These are phyloP conservation scores for Candida oleophila DNA, from an alignment of 805 yeast genomes.

Conservation along the genomic window DNA sequence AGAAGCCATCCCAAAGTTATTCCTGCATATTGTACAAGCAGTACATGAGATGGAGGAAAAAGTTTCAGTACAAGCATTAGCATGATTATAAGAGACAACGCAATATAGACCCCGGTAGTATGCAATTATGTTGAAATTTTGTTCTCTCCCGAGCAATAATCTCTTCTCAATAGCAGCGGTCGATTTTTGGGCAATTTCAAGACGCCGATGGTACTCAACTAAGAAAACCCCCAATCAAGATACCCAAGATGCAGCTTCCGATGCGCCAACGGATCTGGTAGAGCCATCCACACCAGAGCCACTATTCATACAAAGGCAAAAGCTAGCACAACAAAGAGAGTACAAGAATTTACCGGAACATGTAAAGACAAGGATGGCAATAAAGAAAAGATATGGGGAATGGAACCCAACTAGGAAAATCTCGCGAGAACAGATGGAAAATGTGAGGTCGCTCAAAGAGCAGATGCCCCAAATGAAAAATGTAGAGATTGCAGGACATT, in stretches of 20 bases:
- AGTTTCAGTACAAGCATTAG: background rate
- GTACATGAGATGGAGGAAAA: background rate
- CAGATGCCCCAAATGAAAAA: slow-evolving; percentile 62
- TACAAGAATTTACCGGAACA: slow-evolving; percentile 47
- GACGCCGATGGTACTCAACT: background rate
- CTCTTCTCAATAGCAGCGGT: background rate
- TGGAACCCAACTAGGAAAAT: slow-evolving; percentile 72
- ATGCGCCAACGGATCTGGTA: background rate
- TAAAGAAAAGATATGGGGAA: slow-evolving; percentile 58
- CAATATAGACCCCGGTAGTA: background rate
- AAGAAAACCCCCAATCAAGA: background rate
- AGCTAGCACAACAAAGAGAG: slow-evolving; percentile 40
- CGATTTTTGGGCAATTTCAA: background rate
- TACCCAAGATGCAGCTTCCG: background rate
- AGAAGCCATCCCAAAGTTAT: too few species aligned
- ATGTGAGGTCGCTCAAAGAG: slow-evolving; percentile 54
- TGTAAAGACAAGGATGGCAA: slow-evolving; percentile 65
- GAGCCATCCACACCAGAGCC: background rate
- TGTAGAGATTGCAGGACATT: slow-evolving; percentile 58
- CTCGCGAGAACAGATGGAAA: slow-evolving; percentile 67
- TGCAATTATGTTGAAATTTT: background rate
- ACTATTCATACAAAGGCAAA: background rate
- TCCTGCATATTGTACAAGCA: background rate
- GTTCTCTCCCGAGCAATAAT: background rate
- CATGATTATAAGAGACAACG: background rate